Evolutionary conservation across 164 flowering plant genomes (phyloP), one percentile per base, ranked within the genome.

Genomic region (Brasenia schreberi): DNA sequence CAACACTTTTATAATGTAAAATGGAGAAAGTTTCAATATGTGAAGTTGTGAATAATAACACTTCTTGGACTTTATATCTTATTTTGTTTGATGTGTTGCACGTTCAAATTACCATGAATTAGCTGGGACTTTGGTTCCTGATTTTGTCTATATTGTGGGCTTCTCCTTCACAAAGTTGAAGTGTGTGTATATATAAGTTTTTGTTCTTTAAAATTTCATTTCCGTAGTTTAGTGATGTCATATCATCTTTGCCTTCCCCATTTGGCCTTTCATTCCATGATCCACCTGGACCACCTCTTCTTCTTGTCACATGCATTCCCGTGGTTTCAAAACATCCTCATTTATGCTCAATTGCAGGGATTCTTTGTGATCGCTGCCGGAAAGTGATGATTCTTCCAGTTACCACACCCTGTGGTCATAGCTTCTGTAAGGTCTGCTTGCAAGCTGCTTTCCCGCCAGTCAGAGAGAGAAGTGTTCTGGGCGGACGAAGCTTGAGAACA

Each of bases 341-440:
- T 49, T 49, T 49, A 9, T 7, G 56, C 33, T 61, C 33, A 14
- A 58, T 6, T 76, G 82, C 86, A 95, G 97, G 83, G 56, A 85
- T 88, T 67, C 75, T 87, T 61, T 95, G 99, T 75, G 80, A 70
- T 3, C 69, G 88, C 6, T 95, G 99, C 66, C 75, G 75, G 14
- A 78, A 88, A 18, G 86, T 91, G 64, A 80, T 94, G 94, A 78
- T 33, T 56, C 74, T 67, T 7, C 99, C 99, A 0, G 68, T 95
- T 4, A 90, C 99, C 0, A 95, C 99, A 7, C 96, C 96, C 0
- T 95, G 99, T 77, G 99, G 86, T 67, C 99, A 95, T 63, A 92
- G 92, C 68, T 95, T 92, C 71, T 95, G 99, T 82, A 89, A 92
- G 82, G 61, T 74, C 4, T 95, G 99, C 68, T 74, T 95, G 72